Conservation (phyloP, 108 stramenopile species). For the Fistulifera pelliculosa region DNA sequence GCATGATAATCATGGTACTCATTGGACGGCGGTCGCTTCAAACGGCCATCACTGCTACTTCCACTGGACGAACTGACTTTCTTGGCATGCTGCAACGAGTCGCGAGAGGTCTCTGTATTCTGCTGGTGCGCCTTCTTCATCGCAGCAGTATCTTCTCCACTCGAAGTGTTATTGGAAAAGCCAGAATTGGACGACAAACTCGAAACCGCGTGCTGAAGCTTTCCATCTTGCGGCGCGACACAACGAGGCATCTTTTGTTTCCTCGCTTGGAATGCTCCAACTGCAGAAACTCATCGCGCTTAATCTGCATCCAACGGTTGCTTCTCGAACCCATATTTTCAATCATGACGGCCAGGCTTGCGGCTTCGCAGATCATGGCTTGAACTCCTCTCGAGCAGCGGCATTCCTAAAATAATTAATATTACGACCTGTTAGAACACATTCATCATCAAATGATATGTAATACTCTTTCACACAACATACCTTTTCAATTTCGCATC, state of each 20-base stretch:
- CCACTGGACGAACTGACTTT: slow-evolving; percentile 60
- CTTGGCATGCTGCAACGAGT: slow-evolving; percentile 13
- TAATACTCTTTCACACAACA: slow-evolving; percentile 2
- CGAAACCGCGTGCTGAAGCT: slow-evolving; percentile 59
- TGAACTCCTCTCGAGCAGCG: slow-evolving; percentile 76
- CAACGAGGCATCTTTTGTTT: slow-evolving; percentile 40
- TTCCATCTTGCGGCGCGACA: slow-evolving; percentile 37
- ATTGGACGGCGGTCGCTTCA: slow-evolving; percentile 25
- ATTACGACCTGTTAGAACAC: not conserved
- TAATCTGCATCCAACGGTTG: slow-evolving; percentile 66
- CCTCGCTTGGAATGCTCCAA: slow-evolving; percentile 28
- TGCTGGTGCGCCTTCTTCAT: slow-evolving; percentile 11
- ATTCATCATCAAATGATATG: not conserved
- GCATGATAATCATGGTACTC: slow-evolving; percentile 78
- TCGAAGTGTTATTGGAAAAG: slow-evolving; percentile 40
- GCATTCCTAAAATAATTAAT: slow-evolving; percentile 32
- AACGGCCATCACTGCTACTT: slow-evolving; percentile 27
- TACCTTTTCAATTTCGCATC: slow-evolving; percentile 74
- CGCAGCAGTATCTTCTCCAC: slow-evolving; percentile 31
- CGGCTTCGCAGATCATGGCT: slow-evolving; percentile 71
- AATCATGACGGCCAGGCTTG: slow-evolving; percentile 78
- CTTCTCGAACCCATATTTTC: slow-evolving; percentile 72
- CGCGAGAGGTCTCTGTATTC: slow-evolving; percentile 7
- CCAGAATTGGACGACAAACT: slow-evolving; percentile 70
- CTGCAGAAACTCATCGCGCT: slow-evolving; percentile 56